Evolutionary conservation across 2,329 filamentous ascomycete genomes (phyloP), one percentile per base, ranked within the genome.

Genomic region (Clarireedia homoeocarpa): DNA sequence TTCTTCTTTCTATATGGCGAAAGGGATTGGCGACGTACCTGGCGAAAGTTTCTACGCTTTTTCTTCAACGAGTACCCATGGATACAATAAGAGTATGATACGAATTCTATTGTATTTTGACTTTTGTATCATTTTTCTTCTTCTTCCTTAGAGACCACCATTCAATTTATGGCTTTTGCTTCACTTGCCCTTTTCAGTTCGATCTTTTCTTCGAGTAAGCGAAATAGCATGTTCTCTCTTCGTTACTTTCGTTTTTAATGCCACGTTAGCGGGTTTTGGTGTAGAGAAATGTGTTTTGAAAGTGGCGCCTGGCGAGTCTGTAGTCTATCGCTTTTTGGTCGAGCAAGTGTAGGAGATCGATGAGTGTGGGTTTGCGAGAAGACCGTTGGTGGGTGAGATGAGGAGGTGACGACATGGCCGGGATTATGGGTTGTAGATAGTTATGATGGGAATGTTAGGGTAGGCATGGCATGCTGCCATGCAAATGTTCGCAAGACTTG

Each of bases 51-150:
- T n/a, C 15, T 24, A n/a, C 20, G 20, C 14, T 14, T 42, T 54
- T 34, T 10, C 44, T 49, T 54, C 48, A 9, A 54, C 38, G 52
- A 49, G 45, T 42, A 54, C 45, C 45, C 52, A 54, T 42, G 45
- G 42, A 53, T 38, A 26, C 15, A 53, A 26, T 14, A 27, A 26
- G 44, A 48, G 17, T 53, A 42, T 53, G 23, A 20, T n/a, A 40
- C 26, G 15, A n/a, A 48, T 42, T 40, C 23, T 23, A 38, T 49
- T 24, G 45, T 54, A 30, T 7, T 20, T 53, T 27, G 34, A 36
- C 12, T 23, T 30, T 24, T 47, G 1, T 34, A 44, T 27, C 27
- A 27, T 45, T 52, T 20, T 26, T 23, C 27, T 40, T 54, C 38
- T 49, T 45, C 10, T 20, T 45, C n/a, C 38, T 40, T 40, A 17